Conservation (phyloP, 345 rosid genomes). For the Tarenaya hassleriana region DNA sequence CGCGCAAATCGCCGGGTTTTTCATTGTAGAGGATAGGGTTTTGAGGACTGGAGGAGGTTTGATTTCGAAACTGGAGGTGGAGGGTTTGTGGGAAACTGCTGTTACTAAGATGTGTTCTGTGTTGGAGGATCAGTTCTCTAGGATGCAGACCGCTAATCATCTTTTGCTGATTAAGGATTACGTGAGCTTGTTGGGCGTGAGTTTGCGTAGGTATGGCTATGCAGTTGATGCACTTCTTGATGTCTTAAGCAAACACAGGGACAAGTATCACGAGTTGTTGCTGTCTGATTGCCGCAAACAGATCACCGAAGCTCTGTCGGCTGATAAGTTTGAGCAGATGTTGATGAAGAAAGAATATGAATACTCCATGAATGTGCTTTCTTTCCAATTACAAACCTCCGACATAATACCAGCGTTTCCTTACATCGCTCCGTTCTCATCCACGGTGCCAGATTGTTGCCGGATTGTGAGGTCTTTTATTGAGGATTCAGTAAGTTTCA, state of each 20-base stretch:
- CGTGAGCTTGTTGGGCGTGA: constrained; percentile 93
- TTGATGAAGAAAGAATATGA: constrained; percentile 97
- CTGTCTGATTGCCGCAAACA: constrained; percentile 93
- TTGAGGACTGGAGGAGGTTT: constrained; percentile 87
- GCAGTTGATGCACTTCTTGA: constrained; percentile 84
- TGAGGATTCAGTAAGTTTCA: constrained; percentile 93
- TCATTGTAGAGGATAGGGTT: constrained; percentile 82
- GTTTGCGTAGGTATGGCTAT: constrained; percentile 79
- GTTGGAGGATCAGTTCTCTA: constrained; percentile 93
- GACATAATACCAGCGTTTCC: constrained; percentile 91
- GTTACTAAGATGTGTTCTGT: constrained; percentile 94
- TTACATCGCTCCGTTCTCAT: constrained; percentile 85
- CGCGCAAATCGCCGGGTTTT: constrained; percentile 94
- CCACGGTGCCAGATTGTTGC: constrained; percentile 92
- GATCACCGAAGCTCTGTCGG: constrained; percentile 83
- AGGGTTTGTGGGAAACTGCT: constrained; percentile 91
- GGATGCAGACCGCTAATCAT: constrained; percentile 98
- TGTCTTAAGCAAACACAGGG: constrained; percentile 88
- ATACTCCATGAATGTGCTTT: constrained; percentile 94
- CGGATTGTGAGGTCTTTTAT: constrained; percentile 88
- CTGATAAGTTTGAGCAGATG: constrained; percentile 97
- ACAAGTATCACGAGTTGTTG: constrained; percentile 84
- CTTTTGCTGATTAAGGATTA: constrained; percentile 87
- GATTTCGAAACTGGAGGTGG: constrained; percentile 80
- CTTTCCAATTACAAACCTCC: constrained; percentile 87